A percentile compares a stretch with the other conserved stretches of the same genome.
phyloP scores from a whole-genome alignment of 352 stramenopile species.

The Thraustochytrium sp. region DNA sequence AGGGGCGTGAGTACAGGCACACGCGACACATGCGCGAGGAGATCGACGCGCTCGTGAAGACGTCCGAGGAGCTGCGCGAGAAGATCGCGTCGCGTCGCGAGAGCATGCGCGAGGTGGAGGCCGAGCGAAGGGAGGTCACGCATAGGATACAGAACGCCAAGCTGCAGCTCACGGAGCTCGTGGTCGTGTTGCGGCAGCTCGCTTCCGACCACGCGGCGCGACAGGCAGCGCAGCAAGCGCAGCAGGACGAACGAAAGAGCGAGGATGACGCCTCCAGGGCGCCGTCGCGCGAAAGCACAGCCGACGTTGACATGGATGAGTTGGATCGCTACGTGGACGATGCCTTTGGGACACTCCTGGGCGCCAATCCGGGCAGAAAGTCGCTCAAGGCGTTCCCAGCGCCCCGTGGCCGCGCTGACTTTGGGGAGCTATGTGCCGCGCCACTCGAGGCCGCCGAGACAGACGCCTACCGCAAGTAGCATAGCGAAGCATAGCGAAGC shows the following conservation, averaged over 20 bases:
- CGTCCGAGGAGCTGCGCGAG: neutral
- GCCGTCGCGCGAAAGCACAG: no score
- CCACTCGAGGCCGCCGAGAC: no score
- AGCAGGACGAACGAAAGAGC: neutral
- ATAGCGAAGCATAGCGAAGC: no score
- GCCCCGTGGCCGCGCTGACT: no score
- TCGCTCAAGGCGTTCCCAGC: no score
- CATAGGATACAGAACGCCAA: neutral
- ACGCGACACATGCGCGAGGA: neutral
- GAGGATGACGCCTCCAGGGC: no score
- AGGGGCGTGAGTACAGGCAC: constrained; percentile 1
- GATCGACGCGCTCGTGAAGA: neutral
- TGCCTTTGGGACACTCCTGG: no score
- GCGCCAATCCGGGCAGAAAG: no score
- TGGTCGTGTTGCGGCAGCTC: neutral
- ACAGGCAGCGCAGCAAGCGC: neutral
- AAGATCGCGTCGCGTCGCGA: neutral
- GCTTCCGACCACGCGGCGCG: neutral
- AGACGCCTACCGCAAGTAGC: no score
- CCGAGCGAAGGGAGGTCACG: neutral
- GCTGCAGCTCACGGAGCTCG: neutral
- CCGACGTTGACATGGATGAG: neutral
- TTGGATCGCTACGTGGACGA: neutral
- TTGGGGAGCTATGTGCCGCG: no score
- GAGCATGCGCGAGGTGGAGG: neutral